Evolutionary conservation across 202 grass and related monocot genomes (phyloP).

Genomic region (Hordeum pubiflorum): DNA sequence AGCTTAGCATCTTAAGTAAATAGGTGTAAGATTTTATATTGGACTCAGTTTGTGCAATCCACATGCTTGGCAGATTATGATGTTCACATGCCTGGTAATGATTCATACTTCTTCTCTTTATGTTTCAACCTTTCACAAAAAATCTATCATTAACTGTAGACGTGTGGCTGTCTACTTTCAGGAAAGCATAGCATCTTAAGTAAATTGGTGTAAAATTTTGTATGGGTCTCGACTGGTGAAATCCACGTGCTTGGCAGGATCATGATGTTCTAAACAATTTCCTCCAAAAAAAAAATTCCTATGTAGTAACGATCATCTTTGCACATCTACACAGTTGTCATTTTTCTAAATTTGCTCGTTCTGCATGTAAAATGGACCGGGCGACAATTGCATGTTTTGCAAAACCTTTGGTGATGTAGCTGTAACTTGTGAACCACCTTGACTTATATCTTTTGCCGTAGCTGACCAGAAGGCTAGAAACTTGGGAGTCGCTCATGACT

Average conservation of each 20-base stretch:
- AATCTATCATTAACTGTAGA: neutral
- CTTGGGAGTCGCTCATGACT: conserved; percentile 24
- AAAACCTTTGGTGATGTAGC: neutral
- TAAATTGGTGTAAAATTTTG: neutral
- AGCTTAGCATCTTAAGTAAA: neutral
- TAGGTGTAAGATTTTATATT: neutral
- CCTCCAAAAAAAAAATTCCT: neutral
- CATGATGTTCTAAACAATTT: neutral
- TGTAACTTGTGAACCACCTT: neutral
- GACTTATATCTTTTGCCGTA: conserved; percentile 7
- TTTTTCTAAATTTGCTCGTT: neutral
- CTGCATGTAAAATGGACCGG: neutral
- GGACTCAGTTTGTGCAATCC: neutral
- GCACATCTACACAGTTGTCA: neutral
- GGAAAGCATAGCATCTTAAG: neutral
- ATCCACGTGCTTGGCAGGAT: too few relatives aligned
- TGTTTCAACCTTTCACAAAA: conserved; percentile 17
- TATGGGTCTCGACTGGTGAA: neutral
- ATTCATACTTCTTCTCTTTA: conserved; percentile 2
- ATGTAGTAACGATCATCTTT: neutral
- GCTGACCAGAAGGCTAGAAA: conserved; percentile 43
- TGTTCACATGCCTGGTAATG: conserved; percentile 33
- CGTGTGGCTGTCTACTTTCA: neutral
- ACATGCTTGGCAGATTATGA: too few relatives aligned
- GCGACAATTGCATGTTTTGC: neutral